These are phyloP conservation scores for Castanea crenata DNA, from an alignment of 306 rosid genomes.

Conservation along the genomic window DNA sequence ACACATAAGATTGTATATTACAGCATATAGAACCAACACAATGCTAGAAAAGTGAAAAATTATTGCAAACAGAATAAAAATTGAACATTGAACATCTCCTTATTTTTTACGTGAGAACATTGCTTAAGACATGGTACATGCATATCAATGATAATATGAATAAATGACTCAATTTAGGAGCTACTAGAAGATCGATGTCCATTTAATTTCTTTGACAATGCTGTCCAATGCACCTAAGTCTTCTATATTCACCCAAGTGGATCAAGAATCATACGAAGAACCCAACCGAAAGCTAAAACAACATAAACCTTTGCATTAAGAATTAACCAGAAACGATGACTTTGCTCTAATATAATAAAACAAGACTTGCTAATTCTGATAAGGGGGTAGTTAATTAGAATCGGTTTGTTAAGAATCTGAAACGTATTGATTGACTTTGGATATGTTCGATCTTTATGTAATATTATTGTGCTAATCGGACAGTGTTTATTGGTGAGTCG, in stretches of 20 bases:
- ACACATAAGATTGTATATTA: no score
- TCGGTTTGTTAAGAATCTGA: constrained; percentile 27
- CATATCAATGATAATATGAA: no score
- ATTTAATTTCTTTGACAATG: background rate
- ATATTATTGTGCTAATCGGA: constrained; percentile 6
- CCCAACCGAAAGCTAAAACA: constrained; percentile 14
- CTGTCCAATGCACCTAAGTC: background rate
- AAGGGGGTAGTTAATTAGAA: constrained; percentile 19
- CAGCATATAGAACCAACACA: no score
- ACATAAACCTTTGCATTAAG: background rate
- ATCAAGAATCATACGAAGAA: constrained; percentile 1
- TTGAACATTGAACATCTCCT: no score
- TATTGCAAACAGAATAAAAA: no score
- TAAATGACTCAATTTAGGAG: background rate
- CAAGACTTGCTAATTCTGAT: constrained; percentile 4
- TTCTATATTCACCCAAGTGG: constrained; percentile 1
- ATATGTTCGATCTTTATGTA: constrained; percentile 28
- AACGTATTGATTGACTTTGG: constrained; percentile 17
- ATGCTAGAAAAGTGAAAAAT: no score
- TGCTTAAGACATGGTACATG: no score
- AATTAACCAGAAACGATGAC: background rate
- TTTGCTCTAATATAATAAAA: background rate
- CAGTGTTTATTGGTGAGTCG: constrained; percentile 29
- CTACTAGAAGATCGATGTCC: background rate
- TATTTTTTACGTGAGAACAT: no score